phyloP scores from a whole-genome alignment of 2,329 filamentous ascomycete species.

The Clarireedia paspali region DNA sequence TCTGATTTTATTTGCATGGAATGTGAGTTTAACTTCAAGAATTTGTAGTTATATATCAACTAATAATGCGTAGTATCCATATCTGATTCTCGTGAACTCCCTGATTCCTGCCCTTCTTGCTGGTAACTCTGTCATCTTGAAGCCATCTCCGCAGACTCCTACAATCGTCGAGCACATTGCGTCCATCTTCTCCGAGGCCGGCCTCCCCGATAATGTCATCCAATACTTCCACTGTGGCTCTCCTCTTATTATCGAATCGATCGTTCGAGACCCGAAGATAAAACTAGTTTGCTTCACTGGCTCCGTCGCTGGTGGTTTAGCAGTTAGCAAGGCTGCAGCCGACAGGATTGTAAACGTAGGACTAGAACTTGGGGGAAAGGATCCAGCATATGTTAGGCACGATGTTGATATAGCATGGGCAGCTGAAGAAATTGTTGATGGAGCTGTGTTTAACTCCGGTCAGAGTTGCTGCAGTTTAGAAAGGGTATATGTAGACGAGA shows the following conservation, averaged over 20 bases:
- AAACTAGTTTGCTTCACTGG: slow-evolving; percentile 88
- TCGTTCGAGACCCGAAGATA: slow-evolving; percentile 71
- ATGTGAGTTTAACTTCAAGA: slow-evolving; percentile 50
- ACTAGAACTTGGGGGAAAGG: slow-evolving; percentile 89
- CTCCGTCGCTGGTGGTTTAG: slow-evolving; percentile 78
- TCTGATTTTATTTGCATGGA: slow-evolving; percentile 90
- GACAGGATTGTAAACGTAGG: slow-evolving; percentile 81
- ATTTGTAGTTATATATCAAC: slow-evolving; percentile 6
- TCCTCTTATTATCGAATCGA: slow-evolving; percentile 63
- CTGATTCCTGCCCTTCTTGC: slow-evolving; percentile 84
- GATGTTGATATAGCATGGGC: slow-evolving; percentile 90
- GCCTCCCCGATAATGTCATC: slow-evolving; percentile 74
- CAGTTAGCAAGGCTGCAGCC: slow-evolving; percentile 76
- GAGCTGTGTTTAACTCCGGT: slow-evolving; percentile 96
- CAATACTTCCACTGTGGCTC: slow-evolving; percentile 91
- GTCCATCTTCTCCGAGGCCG: slow-evolving; percentile 69
- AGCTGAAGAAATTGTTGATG: slow-evolving; percentile 90
- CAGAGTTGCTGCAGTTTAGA: slow-evolving; percentile 95
- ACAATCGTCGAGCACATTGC: slow-evolving; percentile 81
- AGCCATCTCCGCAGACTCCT: slow-evolving; percentile 91
- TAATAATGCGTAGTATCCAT: slow-evolving; percentile 64
- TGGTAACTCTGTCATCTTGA: slow-evolving; percentile 86
- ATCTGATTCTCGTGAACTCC: slow-evolving; percentile 87
- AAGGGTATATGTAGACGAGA: slow-evolving; percentile 81
- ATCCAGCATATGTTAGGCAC: slow-evolving; percentile 78